A percentile compares a stretch with the other conserved stretches of the same genome.
These are phyloP conservation scores for Musa troglodytarum DNA, from an alignment of 176 grass and related monocot genomes.

Conservation along the genomic window DNA sequence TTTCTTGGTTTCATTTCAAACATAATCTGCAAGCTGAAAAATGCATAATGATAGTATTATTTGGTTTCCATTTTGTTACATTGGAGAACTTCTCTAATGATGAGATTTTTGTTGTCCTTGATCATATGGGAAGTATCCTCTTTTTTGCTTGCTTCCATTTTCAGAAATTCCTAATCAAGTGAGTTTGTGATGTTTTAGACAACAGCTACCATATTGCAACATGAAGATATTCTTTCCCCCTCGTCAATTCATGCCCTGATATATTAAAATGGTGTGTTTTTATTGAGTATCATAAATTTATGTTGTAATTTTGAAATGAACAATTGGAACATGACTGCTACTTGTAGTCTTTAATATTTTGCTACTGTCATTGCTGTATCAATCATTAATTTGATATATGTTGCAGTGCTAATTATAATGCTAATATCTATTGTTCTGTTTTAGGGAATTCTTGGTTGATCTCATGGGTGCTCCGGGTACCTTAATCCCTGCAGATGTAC, in stretches of 20 bases:
- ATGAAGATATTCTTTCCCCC: background rate
- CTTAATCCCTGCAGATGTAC: constrained; percentile 84
- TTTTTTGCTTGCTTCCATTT: background rate
- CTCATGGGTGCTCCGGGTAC: constrained; percentile 95
- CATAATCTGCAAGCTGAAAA: background rate
- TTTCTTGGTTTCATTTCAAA: background rate
- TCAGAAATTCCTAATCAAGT: background rate
- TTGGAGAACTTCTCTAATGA: background rate
- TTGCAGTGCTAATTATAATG: background rate
- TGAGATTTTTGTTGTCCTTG: background rate
- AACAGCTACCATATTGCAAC: too few species aligned
- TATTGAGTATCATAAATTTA: background rate
- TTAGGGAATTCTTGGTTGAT: constrained; percentile 97
- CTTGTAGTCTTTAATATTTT: background rate
- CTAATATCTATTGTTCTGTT: constrained; percentile 15
- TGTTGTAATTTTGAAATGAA: background rate
- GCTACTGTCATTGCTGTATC: background rate
- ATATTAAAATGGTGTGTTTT: background rate
- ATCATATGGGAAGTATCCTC: background rate
- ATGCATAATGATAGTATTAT: background rate
- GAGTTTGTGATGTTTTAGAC: too few species aligned
- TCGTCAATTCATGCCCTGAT: background rate
- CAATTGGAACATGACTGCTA: background rate
- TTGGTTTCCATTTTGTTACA: background rate
- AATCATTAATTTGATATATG: background rate